Evolutionary conservation across 2,329 filamentous ascomycete species (phyloP).

Genomic region (Aspergillus glaucus): DNA sequence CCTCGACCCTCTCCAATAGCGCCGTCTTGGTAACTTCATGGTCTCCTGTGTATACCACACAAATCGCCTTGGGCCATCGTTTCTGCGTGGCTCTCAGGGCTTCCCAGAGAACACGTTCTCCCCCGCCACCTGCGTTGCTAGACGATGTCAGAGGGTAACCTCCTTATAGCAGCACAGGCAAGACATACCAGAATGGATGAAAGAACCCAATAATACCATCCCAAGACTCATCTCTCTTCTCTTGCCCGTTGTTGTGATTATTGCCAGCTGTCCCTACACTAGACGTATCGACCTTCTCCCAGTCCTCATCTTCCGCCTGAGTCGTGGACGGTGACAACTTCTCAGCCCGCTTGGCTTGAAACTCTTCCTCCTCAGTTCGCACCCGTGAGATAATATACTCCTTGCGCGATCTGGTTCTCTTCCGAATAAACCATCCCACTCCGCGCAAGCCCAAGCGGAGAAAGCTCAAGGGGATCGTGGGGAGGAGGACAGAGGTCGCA

Average conservation of each 20-base stretch:
- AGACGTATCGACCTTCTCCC: conserved; percentile 61
- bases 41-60: conserved; percentile 92
- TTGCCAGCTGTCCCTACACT: conserved; percentile 39
- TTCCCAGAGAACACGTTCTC: conserved; percentile 93
- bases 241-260: conserved; percentile 17
- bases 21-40: conserved; percentile 75
- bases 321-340: conserved; percentile 19
- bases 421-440: conserved; percentile 57
- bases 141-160: neutral
- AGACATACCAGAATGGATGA: conserved; percentile 85
- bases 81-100: conserved; percentile 86
- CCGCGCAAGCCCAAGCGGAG: conserved; percentile 32
- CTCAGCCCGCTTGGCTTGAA: conserved; percentile 14
- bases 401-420: conserved; percentile 58
- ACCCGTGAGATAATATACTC: conserved; percentile 48
- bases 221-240: conserved; percentile 56
- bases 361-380: conserved; percentile 37
- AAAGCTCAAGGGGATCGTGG: conserved; percentile 26
- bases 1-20: conserved; percentile 72
- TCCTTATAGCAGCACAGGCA: neutral
- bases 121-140: conserved; percentile 91
- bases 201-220: conserved; percentile 89
- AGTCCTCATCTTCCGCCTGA: conserved; percentile 54
- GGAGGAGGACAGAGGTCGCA: conserved; percentile 28
- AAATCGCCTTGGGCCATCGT: conserved; percentile 80